Conservation (phyloP, 257 asterid species). For the Paulownia fortunei region DNA sequence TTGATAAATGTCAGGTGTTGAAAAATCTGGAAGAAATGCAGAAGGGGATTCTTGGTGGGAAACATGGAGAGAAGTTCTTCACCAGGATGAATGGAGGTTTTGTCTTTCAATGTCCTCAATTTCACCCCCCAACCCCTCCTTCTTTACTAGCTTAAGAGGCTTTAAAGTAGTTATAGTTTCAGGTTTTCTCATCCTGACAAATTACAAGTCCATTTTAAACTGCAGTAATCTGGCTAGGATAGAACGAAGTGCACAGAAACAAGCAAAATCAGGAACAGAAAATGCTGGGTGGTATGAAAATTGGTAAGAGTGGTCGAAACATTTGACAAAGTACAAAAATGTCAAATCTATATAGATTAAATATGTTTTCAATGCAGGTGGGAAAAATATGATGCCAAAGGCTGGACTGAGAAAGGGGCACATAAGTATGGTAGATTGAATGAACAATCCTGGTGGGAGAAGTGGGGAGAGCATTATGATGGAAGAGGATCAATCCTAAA, state of each 20-base stretch:
- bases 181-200: neutral
- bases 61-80: slow-evolving; percentile 98
- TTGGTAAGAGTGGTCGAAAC: slow-evolving; percentile 63
- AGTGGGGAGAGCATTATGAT: slow-evolving; percentile 98
- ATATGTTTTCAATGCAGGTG: slow-evolving; percentile 66
- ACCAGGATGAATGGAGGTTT: slow-evolving; percentile 99
- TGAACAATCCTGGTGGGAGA: slow-evolving; percentile 99
- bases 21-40: slow-evolving; percentile 92
- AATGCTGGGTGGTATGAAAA: slow-evolving; percentile 98
- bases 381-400: slow-evolving; percentile 99
- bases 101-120: neutral
- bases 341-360: neutral
- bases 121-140: neutral
- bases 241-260: slow-evolving; percentile 99
- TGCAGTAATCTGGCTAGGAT: slow-evolving; percentile 96
- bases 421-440: slow-evolving; percentile 95
- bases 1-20: slow-evolving; percentile 67
- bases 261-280: slow-evolving; percentile 94
- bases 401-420: slow-evolving; percentile 98
- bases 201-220: slow-evolving; percentile 29
- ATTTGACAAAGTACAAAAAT: neutral
- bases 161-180: neutral
- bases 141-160: neutral
- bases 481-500: slow-evolving; percentile 97
- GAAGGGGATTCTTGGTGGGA: slow-evolving; percentile 99